Percentiles rank a stretch among this genome's conserved stretches.
These are phyloP conservation scores for Stromatinia cepivora DNA, from an alignment of 2,329 filamentous ascomycete species.

Conservation along the genomic window DNA sequence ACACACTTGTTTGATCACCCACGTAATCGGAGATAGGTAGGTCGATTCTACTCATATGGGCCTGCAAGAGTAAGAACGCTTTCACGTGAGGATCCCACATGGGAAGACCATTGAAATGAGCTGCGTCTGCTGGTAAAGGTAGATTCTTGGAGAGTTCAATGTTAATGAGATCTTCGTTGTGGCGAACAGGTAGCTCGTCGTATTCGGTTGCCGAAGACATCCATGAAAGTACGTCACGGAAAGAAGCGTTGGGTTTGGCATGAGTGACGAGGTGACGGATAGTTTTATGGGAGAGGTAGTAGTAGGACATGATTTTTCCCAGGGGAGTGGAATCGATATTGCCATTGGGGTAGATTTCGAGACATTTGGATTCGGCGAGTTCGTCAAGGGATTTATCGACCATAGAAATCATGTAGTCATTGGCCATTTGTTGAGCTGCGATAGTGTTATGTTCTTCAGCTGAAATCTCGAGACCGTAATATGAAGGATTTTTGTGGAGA, in stretches of 20 bases:
- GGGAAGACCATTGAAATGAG: slow-evolving; percentile 61
- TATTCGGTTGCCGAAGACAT: slow-evolving; percentile 94
- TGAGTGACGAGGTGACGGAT: slow-evolving; percentile 80
- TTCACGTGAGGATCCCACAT: slow-evolving; percentile 99
- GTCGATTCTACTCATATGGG: slow-evolving; percentile 89
- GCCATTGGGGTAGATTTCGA: slow-evolving; percentile 79
- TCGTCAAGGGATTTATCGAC: slow-evolving; percentile 84
- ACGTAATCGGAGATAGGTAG: slow-evolving; percentile 97
- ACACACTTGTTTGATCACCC: slow-evolving; percentile 83
- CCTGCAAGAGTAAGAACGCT: slow-evolving; percentile 88
- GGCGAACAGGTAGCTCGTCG: slow-evolving; percentile 93
- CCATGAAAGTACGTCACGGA: slow-evolving; percentile 84
- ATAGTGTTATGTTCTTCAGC: slow-evolving; percentile 89
- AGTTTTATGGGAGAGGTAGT: slow-evolving; percentile 94
- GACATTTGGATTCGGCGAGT: slow-evolving; percentile 80
- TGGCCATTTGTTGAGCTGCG: slow-evolving; percentile 80
- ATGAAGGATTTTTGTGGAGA: slow-evolving; percentile 96
- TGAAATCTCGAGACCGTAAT: slow-evolving; percentile 93
- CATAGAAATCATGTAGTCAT: slow-evolving; percentile 91
- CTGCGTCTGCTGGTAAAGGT: slow-evolving; percentile 51
- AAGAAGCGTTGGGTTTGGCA: slow-evolving; percentile 72
- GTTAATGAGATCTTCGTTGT: slow-evolving; percentile 98
- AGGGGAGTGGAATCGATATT: slow-evolving; percentile 87
- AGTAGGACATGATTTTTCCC: slow-evolving; percentile 99
- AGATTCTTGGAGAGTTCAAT: slow-evolving; percentile 82